Percentiles rank a stretch among this genome's conserved stretches.
Evolutionary conservation across 1,139 yeast species (phyloP).

Genomic region (Yamadazyma diddensiae): DNA sequence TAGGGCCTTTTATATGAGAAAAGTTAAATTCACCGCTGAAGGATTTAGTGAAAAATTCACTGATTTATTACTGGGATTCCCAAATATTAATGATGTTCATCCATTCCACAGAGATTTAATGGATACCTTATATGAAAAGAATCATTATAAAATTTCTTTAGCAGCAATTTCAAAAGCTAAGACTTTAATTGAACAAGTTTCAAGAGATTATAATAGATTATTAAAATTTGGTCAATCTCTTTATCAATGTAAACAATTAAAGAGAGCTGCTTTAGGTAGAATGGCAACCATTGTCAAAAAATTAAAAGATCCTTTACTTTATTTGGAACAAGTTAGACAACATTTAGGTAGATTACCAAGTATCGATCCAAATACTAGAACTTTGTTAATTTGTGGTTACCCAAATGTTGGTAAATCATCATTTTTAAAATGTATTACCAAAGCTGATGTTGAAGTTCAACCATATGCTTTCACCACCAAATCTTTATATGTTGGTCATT

Average conservation of each 20-base stretch:
- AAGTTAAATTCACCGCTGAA: slow-evolving; percentile 92
- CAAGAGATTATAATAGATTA: slow-evolving; percentile 90
- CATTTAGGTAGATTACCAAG: slow-evolving; percentile 98
- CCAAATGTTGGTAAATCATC: slow-evolving; percentile 99
- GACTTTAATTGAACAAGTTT: slow-evolving; percentile 89
- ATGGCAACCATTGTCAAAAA: slow-evolving; percentile 98
- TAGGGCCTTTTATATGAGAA: slow-evolving; percentile 97
- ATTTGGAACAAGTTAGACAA: slow-evolving; percentile 97
- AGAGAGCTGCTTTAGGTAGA: slow-evolving; percentile 98
- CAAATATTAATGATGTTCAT: slow-evolving; percentile 94
- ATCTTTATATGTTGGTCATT: slow-evolving; percentile 93
- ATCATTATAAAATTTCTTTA: slow-evolving; percentile 95
- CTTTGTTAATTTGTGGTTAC: slow-evolving; percentile 94
- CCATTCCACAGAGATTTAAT: slow-evolving; percentile 97
- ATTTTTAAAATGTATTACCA: slow-evolving; percentile 86
- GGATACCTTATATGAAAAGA: slow-evolving; percentile 96
- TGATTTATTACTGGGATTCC: slow-evolving; percentile 84
- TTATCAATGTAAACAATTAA: slow-evolving; percentile 97
- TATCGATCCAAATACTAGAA: slow-evolving; percentile 98
- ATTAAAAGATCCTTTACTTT: slow-evolving; percentile 86
- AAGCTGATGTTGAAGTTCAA: slow-evolving; percentile 98
- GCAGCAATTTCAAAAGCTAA: slow-evolving; percentile 95
- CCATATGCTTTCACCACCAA: slow-evolving; percentile 98
- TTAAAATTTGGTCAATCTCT: slow-evolving; percentile 96
- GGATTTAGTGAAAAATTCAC: slow-evolving; percentile 91